A percentile compares a stretch with the other conserved stretches of the same genome.
phyloP scores from a whole-genome alignment of 208 protist genomes.

The Acanthamoeba culbertsoni region DNA sequence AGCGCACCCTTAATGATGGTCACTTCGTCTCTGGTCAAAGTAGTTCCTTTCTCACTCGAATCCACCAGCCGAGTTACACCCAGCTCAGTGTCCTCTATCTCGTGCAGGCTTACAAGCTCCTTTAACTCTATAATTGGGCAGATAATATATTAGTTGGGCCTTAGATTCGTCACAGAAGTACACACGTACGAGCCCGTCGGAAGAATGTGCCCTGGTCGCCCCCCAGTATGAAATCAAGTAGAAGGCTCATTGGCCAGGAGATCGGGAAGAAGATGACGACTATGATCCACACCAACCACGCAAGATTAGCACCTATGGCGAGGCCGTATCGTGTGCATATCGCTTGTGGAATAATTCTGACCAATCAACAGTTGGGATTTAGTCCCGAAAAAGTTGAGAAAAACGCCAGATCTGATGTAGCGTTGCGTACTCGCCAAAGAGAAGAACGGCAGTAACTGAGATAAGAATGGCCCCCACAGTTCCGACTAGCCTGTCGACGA shows the following conservation, averaged over 20 bases:
- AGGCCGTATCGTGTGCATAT: constrained; percentile 80
- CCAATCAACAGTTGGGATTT: not conserved
- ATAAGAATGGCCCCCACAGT: constrained; percentile 75
- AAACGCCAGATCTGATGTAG: not conserved
- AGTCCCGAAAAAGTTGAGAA: not conserved
- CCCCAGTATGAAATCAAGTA: constrained; percentile 76
- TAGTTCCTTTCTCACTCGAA: not conserved
- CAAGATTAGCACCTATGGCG: constrained; percentile 73
- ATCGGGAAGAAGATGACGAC: constrained; percentile 74
- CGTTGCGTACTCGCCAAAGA: constrained; percentile 80
- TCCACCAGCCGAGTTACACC: not conserved
- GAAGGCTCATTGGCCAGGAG: constrained; percentile 69
- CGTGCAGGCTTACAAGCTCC: constrained; percentile 68
- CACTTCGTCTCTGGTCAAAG: constrained; percentile 70
- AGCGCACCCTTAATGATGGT: constrained; percentile 74
- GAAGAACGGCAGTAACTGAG: constrained; percentile 77
- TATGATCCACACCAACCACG: constrained; percentile 78
- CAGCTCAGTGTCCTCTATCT: not conserved
- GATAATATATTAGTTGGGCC: too few relatives aligned
- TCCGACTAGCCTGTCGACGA: constrained; percentile 70
- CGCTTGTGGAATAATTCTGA: constrained; percentile 81
- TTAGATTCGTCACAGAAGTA: too few relatives aligned
- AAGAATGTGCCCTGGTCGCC: constrained; percentile 61
- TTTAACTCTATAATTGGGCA: too few relatives aligned
- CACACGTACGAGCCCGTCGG: constrained; percentile 12